phyloP scores from a whole-genome alignment of 2,329 filamentous ascomycete species.

The Fusarium anguioides region DNA sequence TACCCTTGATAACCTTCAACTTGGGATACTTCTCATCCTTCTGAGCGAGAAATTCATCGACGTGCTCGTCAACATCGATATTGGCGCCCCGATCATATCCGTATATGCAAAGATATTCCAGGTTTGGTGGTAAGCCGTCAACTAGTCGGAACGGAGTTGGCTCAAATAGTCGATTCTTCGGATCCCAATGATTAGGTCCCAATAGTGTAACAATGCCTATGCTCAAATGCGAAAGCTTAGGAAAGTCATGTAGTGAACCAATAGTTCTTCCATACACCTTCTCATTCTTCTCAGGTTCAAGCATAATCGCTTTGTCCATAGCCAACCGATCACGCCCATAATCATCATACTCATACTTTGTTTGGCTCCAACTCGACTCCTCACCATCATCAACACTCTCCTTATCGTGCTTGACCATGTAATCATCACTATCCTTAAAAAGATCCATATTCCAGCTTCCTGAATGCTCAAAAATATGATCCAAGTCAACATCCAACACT shows the following conservation, averaged over 20 bases:
- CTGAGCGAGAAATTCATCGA: background rate
- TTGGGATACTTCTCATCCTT: background rate
- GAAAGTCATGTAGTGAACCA: background rate
- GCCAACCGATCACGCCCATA: background rate
- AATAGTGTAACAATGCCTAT: background rate
- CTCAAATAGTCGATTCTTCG: background rate
- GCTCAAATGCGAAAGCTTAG: background rate
- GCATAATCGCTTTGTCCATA: background rate
- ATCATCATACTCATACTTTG: background rate
- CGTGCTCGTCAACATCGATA: background rate
- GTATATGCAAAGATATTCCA: background rate
- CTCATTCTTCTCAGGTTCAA: fast-evolving
- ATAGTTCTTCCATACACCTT: background rate
- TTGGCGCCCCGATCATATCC: background rate
- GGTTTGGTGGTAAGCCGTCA: background rate
- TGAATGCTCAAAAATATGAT: background rate
- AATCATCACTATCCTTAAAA: too few relatives aligned
- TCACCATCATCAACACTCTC: background rate
- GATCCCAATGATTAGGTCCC: fast-evolving
- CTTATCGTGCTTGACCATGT: too few relatives aligned
- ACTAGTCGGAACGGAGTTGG: background rate
- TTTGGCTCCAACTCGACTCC: fast-evolving
- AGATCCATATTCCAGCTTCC: too few relatives aligned
- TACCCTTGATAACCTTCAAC: background rate
- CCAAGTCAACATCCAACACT: background rate